Evolutionary conservation across 129 eudicot genomes (phyloP), one percentile per base, ranked within the genome.

Genomic region (Lactuca saligna): DNA sequence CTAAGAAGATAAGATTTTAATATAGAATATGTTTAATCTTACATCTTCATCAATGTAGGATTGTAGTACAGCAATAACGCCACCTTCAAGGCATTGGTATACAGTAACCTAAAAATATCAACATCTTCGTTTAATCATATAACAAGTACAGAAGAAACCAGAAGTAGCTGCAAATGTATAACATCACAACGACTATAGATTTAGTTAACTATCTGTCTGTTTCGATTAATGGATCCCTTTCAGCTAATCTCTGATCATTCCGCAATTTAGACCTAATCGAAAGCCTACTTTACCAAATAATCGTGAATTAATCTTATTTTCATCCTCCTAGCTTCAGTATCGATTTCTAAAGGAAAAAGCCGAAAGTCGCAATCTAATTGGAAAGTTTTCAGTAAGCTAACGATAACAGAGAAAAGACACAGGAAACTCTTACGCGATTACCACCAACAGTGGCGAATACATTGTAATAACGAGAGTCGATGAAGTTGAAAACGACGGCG

Each of bases 371-470:
- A 10, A 63, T 17, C 2, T 12, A 64, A 53, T 41, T 4, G 49
- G 61, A 17, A 50, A 15, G 15, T 29, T 16, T 49, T 12, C 4
- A 42, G 7, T 20, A 17, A 49, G 17, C 11, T 14, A 14, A 31
- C 12, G 38, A 38, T 12, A 14, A 69, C 3, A 39, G 37, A 56
- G 7, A 16, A 37, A 61, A 7, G 4, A 15, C 10, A 38, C 5
- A 42, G 14, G 10, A 60, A 31, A 38, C 3, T 41, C 71, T 79
- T 79, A 93, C 99, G 66, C 97, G 89, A 78, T 89, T 87, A 70
- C 99, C 96, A 25, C 97, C 96, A 14, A 88, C 97, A 46, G 97
- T 90, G 81, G 97, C 99, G 81, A 94, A 94, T 79, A 84, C 87
- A 54, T 83, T 87, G 80, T 79, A 85, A 75, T 81, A 87, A 32